Evolutionary conservation across 1,284 basidiomycete species (phyloP).

Genomic region (Ceratobasidium sp.): DNA sequence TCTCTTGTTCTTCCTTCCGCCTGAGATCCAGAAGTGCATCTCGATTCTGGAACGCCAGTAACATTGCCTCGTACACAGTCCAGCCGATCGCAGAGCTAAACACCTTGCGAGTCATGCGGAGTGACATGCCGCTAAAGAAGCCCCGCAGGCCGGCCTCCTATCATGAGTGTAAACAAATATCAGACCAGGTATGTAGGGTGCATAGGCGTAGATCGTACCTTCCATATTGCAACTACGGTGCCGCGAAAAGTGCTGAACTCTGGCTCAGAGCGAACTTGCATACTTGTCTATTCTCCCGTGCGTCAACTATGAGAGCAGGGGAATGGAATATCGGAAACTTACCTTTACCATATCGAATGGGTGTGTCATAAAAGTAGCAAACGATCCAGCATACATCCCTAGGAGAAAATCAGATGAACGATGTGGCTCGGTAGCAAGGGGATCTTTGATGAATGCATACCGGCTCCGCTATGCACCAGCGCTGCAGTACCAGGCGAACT

Average conservation of each 20-base stretch:
- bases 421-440: neutral
- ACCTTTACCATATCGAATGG: constrained; percentile 94
- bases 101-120: constrained; percentile 87
- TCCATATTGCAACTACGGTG: constrained; percentile 73
- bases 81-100: constrained; percentile 92
- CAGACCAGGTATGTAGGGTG: neutral
- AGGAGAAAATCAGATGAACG: constrained; percentile 52
- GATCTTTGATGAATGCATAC: constrained; percentile 15
- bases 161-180: neutral
- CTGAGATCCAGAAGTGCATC: neutral
- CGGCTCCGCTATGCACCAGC: constrained; percentile 42
- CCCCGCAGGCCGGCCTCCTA: constrained; percentile 81
- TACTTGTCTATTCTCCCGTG: constrained; percentile 70
- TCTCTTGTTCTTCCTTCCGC: neutral
- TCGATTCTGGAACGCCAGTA: constrained; percentile 52
- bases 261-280: constrained; percentile 82
- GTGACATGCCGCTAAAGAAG: constrained; percentile 86
- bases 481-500: constrained; percentile 13
- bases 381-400: constrained; percentile 78
- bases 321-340: constrained; percentile 42
- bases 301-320: neutral
- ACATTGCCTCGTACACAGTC: constrained; percentile 88
- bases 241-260: constrained; percentile 74
- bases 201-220: constrained; percentile 57
- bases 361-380: constrained; percentile 85